Percentiles rank a stretch among this genome's conserved stretches.
Evolutionary conservation across 306 rosid species (phyloP).

Genomic region (Cyclanthera cordifolia): DNA sequence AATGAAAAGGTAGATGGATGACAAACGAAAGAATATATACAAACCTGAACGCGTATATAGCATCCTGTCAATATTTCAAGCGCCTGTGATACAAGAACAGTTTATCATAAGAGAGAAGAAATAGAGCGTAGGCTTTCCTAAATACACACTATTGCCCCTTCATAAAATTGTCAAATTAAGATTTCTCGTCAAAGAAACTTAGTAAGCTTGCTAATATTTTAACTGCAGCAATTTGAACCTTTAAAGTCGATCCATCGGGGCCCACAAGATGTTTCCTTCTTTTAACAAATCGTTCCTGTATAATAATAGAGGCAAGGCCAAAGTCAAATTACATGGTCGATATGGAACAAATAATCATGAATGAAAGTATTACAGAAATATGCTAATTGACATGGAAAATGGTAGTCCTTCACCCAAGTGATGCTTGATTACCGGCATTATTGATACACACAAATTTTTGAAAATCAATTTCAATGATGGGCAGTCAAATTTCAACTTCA

Average conservation of each 20-base stretch:
- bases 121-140: background rate
- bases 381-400: background rate
- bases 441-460: background rate
- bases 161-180: background rate
- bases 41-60: conserved; percentile 84
- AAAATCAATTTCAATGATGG: background rate
- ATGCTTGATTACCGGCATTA: background rate
- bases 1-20: background rate
- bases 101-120: conserved; percentile 4
- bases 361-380: background rate
- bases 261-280: conserved; percentile 82
- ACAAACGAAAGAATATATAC: conserved; percentile 16
- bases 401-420: background rate
- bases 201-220: background rate
- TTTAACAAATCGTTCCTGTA: conserved; percentile 82
- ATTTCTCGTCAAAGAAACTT: background rate
- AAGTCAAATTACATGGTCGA: background rate
- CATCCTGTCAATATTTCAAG: conserved; percentile 63
- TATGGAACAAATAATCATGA: background rate
- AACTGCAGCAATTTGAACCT: conserved; percentile 29
- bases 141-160: background rate
- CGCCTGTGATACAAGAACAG: conserved; percentile 31
- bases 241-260: conserved; percentile 74
- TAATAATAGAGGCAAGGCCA: conserved; percentile 3
- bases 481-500: background rate